These are phyloP conservation scores for Candida boidinii DNA, from an alignment of 805 yeast species.

Conservation along the genomic window DNA sequence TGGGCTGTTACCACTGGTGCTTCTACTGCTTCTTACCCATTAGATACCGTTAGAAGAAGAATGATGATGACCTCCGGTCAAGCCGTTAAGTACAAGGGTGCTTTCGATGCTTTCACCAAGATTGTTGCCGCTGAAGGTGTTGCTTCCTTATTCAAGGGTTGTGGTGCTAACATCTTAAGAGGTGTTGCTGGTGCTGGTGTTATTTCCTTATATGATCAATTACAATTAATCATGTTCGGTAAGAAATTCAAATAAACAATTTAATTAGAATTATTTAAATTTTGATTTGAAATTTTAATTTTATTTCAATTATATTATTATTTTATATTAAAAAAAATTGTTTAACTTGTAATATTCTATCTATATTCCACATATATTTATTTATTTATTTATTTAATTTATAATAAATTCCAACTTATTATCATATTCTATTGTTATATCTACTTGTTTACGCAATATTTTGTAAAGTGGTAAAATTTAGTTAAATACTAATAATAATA, in stretches of 20 bases:
- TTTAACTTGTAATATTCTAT: no score
- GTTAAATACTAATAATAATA: no score
- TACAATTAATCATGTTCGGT: conserved; percentile 91
- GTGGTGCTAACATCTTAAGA: conserved; percentile 99
- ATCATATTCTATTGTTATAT: no score
- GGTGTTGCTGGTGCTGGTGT: conserved; percentile 99
- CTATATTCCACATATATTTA: no score
- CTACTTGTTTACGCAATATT: no score
- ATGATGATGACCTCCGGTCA: conserved; percentile 99
- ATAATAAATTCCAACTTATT: no score
- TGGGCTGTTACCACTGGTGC: conserved; percentile 99
- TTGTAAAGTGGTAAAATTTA: no score
- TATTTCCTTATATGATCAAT: conserved; percentile 94
- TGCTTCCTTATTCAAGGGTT: conserved; percentile 91
- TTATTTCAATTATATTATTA: no score
- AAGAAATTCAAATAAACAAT: conserved; percentile 72
- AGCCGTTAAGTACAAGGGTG: conserved; percentile 94
- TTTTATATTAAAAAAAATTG: no score
- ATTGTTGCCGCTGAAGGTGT: conserved; percentile 96
- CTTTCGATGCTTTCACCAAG: conserved; percentile 85
- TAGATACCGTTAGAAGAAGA: conserved; percentile 99
- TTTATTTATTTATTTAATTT: no score
- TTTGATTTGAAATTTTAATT: no score
- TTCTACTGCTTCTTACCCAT: conserved; percentile 97
- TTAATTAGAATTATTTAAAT: no score